These are phyloP conservation scores for Diaporthe longicolla DNA, from an alignment of 2,329 filamentous ascomycete species.

Conservation along the genomic window DNA sequence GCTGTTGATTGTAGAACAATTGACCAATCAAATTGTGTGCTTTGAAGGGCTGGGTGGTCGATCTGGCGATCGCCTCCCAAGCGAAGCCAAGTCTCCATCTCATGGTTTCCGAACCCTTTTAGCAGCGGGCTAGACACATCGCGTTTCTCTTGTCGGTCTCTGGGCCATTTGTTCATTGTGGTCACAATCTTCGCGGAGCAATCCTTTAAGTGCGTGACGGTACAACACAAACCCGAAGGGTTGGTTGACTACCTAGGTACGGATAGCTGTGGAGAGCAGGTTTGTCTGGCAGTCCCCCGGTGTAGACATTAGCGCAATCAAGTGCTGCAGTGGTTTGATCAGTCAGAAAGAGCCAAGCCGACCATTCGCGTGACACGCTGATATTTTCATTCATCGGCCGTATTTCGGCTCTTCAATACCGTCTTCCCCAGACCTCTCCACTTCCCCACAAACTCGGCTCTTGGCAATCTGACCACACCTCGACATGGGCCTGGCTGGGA, in stretches of 20 bases:
- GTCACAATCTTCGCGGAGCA: background rate
- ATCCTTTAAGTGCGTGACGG: background rate
- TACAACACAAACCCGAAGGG: background rate
- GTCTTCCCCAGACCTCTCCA: conserved; percentile 20
- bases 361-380: conserved; percentile 8
- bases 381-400: conserved; percentile 21
- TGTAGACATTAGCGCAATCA: background rate
- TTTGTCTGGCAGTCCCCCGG: background rate
- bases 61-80: background rate
- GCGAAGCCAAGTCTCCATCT: conserved; percentile 2
- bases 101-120: background rate
- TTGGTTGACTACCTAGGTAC: background rate
- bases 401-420: conserved; percentile 6
- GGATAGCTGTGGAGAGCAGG: no score
- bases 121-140: no score
- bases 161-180: background rate
- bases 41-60: background rate
- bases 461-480: conserved; percentile 1
- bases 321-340: no score
- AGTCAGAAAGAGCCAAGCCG: background rate
- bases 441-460: conserved; percentile 16
- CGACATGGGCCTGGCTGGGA: background rate
- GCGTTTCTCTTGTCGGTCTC: no score
- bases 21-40: background rate
- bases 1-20: background rate